phyloP scores from a whole-genome alignment of 345 rosid genomes.

The Viola odorata region DNA sequence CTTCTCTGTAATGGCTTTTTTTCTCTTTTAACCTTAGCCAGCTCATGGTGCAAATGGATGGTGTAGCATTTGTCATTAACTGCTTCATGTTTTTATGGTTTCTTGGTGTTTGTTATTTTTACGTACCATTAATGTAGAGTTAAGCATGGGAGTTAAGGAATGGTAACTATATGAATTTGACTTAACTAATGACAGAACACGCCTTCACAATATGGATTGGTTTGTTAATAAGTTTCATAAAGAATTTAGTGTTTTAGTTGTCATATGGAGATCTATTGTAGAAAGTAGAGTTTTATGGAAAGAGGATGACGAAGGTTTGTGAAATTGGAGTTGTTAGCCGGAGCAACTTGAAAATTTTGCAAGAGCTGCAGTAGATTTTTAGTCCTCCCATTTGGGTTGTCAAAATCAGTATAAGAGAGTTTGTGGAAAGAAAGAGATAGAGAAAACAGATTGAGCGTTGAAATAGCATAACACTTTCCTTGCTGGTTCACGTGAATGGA shows the following conservation, averaged over 20 bases:
- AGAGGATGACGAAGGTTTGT: background rate
- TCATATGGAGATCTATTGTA: background rate
- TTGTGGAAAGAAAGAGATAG: no score
- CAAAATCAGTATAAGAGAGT: no score
- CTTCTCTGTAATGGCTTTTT: background rate
- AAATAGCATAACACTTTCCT: no score
- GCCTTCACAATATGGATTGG: no score
- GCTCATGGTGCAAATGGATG: background rate
- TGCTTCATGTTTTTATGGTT: background rate
- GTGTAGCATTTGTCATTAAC: background rate
- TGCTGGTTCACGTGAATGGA: no score
- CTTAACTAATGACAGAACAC: background rate
- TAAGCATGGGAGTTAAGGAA: background rate
- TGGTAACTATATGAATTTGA: background rate
- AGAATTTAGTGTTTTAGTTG: background rate
- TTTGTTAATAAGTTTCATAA: no score
- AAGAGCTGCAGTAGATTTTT: no score
- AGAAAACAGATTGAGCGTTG: no score
- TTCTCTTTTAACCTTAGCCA: background rate
- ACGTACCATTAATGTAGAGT: background rate
- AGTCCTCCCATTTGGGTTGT: no score
- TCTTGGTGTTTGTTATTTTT: background rate
- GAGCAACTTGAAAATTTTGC: background rate
- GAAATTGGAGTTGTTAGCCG: slow-evolving; percentile 4
- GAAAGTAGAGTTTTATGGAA: background rate